phyloP scores from a whole-genome alignment of 352 stramenopile genomes.

The Phytophthora litchii region DNA sequence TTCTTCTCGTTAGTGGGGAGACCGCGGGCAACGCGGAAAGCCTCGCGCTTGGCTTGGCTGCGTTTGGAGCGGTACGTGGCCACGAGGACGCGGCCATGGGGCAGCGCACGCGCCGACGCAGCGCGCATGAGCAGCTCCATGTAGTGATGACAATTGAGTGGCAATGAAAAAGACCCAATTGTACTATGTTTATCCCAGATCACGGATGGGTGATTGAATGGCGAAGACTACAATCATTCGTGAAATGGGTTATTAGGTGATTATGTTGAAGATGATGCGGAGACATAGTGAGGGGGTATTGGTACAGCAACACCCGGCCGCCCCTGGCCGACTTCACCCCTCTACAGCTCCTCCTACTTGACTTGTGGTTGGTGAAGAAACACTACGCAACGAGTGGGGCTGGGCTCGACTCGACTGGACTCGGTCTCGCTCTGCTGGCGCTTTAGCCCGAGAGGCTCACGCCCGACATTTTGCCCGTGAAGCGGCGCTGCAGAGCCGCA shows the following conservation, averaged over 20 bases:
- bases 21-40: constrained; percentile 7
- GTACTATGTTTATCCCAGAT: neutral
- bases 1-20: constrained; percentile 13
- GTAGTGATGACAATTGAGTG: constrained; percentile 18
- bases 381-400: constrained; percentile 26
- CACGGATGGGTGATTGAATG: neutral
- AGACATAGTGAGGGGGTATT: constrained; percentile 24
- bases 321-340: constrained; percentile 24
- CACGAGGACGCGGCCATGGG: constrained; percentile 34
- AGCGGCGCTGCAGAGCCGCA: constrained; percentile 75
- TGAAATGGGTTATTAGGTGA: constrained; percentile 4
- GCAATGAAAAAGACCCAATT: constrained; percentile 12
- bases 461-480: constrained; percentile 87
- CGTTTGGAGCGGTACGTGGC: constrained; percentile 63
- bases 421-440: constrained; percentile 2
- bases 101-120: constrained; percentile 14
- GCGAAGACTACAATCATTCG: constrained; percentile 9
- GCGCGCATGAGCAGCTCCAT: constrained; percentile 53
- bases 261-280: constrained; percentile 1
- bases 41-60: constrained; percentile 46
- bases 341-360: constrained; percentile 32
- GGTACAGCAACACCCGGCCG: constrained; percentile 23
- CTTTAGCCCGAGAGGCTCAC: constrained; percentile 53
- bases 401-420: constrained; percentile 31
- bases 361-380: constrained; percentile 1